Evolutionary conservation across 2,329 filamentous ascomycete genomes (phyloP).

Genomic region (Tolypocladium tropicale): DNA sequence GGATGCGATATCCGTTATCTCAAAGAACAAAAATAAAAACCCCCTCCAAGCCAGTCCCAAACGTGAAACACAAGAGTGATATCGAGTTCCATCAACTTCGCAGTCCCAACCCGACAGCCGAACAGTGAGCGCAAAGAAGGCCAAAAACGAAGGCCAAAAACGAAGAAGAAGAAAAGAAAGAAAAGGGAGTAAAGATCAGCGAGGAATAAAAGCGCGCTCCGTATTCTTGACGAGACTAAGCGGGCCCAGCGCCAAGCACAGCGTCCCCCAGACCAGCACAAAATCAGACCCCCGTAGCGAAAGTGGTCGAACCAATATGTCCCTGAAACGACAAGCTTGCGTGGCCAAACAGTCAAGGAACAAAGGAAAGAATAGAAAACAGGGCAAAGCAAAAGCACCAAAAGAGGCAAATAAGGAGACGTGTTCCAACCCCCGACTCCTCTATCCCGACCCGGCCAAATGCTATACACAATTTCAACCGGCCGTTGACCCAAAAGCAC

Average conservation of each 20-base stretch:
- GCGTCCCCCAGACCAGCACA: not conserved
- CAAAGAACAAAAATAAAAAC: too few relatives aligned
- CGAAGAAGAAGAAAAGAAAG: too few relatives aligned
- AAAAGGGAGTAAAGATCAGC: too few relatives aligned
- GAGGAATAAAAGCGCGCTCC: not conserved
- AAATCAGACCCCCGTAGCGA: slow-evolving; percentile 1
- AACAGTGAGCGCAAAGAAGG: not conserved
- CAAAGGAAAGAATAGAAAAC: slow-evolving; percentile 5
- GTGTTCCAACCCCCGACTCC: slow-evolving; percentile 21
- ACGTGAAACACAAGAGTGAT: slow-evolving; percentile 10
- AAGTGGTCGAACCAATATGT: not conserved
- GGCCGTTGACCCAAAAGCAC: slow-evolving; percentile 19
- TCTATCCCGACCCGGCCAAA: slow-evolving; percentile 26
- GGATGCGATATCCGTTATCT: not conserved
- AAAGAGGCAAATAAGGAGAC: slow-evolving; percentile 5
- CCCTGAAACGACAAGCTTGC: not conserved
- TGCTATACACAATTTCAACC: slow-evolving; percentile 21
- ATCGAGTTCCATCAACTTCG: not conserved
- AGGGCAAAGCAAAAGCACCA: not conserved
- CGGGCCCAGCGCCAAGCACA: not conserved
- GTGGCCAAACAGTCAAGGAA: slow-evolving; percentile 3
- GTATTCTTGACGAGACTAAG: not conserved
- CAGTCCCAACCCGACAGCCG: not conserved
- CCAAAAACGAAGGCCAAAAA: too few relatives aligned
- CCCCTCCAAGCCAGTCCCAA: not conserved